Conservation (phyloP, 179 eudicot species). For the Amaranthus tricolor region DNA sequence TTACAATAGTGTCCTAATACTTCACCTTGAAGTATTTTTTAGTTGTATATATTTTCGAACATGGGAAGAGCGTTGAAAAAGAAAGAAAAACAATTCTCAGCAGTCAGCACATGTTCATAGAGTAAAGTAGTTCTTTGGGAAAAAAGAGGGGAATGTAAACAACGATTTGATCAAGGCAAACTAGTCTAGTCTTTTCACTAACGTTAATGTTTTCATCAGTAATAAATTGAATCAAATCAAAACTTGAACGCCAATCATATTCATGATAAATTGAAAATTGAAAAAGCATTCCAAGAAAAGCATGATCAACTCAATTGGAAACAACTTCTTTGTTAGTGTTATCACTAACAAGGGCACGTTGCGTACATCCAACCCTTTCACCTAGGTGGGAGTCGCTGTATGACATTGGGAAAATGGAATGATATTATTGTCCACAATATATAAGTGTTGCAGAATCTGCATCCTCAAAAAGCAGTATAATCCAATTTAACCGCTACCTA, state of each 20-base stretch:
- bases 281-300: neutral
- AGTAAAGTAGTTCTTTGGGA: neutral
- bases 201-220: neutral
- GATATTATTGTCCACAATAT: neutral
- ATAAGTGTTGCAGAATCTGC: constrained; percentile 11
- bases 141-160: no score
- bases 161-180: neutral
- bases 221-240: neutral
- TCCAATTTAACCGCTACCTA: neutral
- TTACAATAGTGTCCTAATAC: constrained; percentile 19
- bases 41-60: constrained; percentile 27
- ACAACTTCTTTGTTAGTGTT: no score
- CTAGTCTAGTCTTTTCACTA: neutral
- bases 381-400: no score
- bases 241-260: neutral
- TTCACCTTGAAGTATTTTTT: constrained; percentile 35
- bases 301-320: neutral
- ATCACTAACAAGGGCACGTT: neutral
- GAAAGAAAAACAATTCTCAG: neutral
- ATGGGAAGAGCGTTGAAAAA: neutral
- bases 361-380: no score
- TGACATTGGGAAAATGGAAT: no score
- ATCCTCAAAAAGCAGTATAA: constrained; percentile 6
- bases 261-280: neutral
- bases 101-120: neutral